phyloP scores from a whole-genome alignment of 2,329 filamentous ascomycete species.

The Apiospora pterosperma region DNA sequence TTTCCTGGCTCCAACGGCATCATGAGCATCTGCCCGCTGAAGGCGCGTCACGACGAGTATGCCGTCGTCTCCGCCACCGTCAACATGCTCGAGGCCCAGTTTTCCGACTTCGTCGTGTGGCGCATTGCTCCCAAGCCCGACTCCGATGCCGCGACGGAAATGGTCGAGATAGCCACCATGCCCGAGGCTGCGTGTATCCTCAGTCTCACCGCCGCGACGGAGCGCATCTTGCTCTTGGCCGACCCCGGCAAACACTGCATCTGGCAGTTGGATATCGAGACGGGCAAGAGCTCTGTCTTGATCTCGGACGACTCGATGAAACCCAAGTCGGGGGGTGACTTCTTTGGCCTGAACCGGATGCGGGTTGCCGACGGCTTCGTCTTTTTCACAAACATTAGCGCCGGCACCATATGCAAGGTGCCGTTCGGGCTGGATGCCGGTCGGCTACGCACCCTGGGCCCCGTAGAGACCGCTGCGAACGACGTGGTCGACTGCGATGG shows the following conservation, averaged over 20 bases:
- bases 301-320: constrained; percentile 22
- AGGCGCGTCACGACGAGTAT: constrained; percentile 23
- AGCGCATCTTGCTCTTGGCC: constrained; percentile 22
- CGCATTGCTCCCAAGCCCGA: constrained; percentile 18
- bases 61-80: constrained; percentile 20
- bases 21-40: constrained; percentile 22
- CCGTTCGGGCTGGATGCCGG: constrained; percentile 17
- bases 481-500: constrained; percentile 27
- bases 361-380: constrained; percentile 19
- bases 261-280: constrained; percentile 23
- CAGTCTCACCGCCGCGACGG: constrained; percentile 18
- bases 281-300: constrained; percentile 17
- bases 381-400: constrained; percentile 28
- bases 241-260: constrained; percentile 22
- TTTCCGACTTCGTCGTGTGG: constrained; percentile 23
- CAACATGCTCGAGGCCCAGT: constrained; percentile 26
- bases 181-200: constrained; percentile 18
- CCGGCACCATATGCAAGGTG: constrained; percentile 22
- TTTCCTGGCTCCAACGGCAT: constrained; percentile 23
- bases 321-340: constrained; percentile 14
- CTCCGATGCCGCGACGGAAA: constrained; percentile 21
- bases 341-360: constrained; percentile 26
- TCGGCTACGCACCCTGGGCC: constrained; percentile 17
- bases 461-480: constrained; percentile 18
- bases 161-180: constrained; percentile 18